phyloP scores from a whole-genome alignment of 2,329 filamentous ascomycete species.

The Coniochaeta pulveracea region DNA sequence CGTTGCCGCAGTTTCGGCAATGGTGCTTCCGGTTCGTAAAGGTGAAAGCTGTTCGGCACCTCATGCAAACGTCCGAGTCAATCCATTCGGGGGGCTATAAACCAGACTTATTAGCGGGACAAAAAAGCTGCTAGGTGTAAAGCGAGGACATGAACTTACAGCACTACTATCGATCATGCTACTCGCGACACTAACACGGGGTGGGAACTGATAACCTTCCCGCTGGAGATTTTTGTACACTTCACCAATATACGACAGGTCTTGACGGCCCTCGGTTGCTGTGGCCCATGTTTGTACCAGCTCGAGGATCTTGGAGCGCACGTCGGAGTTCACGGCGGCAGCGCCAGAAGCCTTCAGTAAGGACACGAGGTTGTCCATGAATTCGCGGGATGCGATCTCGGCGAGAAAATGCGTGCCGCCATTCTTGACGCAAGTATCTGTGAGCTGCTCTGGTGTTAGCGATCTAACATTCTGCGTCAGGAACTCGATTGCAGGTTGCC shows the following conservation, averaged over 20 bases:
- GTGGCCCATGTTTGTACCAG: conserved; percentile 89
- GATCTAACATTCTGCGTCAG: too few species aligned
- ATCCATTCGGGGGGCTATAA: conserved; percentile 85
- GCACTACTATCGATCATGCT: conserved; percentile 97
- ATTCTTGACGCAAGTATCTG: conserved; percentile 98
- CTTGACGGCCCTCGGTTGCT: conserved; percentile 74
- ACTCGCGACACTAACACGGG: conserved; percentile 75
- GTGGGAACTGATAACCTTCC: conserved; percentile 85
- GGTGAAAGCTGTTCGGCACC: conserved; percentile 87
- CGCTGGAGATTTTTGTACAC: conserved; percentile 73
- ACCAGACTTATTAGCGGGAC: conserved; percentile 6
- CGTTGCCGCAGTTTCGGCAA: conserved; percentile 94
- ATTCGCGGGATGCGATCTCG: conserved; percentile 93
- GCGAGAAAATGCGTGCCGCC: conserved; percentile 88
- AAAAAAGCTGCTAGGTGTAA: too few species aligned
- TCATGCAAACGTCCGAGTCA: conserved; percentile 97
- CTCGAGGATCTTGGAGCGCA: conserved; percentile 83
- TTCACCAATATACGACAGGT: conserved; percentile 77
- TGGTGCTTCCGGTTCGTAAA: conserved; percentile 99
- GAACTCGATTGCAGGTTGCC: too few species aligned
- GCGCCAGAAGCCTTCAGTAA: conserved; percentile 70
- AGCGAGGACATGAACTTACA: conserved; percentile 38
- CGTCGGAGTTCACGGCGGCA: conserved; percentile 69
- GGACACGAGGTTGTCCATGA: conserved; percentile 94
- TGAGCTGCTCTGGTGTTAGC: conserved; percentile 46